Percentiles rank a stretch among this genome's conserved stretches.
Evolutionary conservation across 805 yeast species (phyloP).

Genomic region (Danielozyma ontarioensis): DNA sequence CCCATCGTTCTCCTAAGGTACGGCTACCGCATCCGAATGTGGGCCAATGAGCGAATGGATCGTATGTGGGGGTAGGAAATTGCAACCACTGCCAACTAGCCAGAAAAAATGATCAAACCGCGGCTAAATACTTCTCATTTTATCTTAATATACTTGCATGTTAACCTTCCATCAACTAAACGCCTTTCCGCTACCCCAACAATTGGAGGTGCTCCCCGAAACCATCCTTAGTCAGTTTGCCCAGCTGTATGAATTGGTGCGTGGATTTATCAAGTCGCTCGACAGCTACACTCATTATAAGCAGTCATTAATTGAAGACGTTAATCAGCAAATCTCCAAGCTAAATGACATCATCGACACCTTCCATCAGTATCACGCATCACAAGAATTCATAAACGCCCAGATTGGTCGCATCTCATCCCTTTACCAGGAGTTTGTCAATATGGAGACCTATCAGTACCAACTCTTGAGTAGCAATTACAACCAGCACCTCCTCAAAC

Average conservation of each 20-base stretch:
- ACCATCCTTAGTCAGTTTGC: conserved; percentile 20
- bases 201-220: conserved; percentile 25
- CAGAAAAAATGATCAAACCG: too few species aligned
- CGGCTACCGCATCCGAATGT: conserved; percentile 54
- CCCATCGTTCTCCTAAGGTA: conserved; percentile 52
- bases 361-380: conserved; percentile 14
- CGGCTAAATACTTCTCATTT: too few species aligned
- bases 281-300: conserved; percentile 13
- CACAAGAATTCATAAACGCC: conserved; percentile 16
- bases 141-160: too few species aligned
- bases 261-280: conserved; percentile 26
- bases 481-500: conserved; percentile 20
- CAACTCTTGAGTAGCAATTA: conserved; percentile 33
- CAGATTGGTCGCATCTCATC: conserved; percentile 19
- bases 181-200: conserved; percentile 24
- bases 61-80: too few species aligned
- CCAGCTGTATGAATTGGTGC: conserved; percentile 22
- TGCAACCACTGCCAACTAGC: too few species aligned
- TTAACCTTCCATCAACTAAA: conserved; percentile 7
- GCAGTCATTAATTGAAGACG: conserved; percentile 4
- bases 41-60: conserved; percentile 54
- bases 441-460: conserved; percentile 34
- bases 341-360: conserved; percentile 17
- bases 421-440: conserved; percentile 26
- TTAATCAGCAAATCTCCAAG: conserved; percentile 11